phyloP scores from a whole-genome alignment of 2,329 filamentous ascomycete species.

The Chaetomium globosum region DNA sequence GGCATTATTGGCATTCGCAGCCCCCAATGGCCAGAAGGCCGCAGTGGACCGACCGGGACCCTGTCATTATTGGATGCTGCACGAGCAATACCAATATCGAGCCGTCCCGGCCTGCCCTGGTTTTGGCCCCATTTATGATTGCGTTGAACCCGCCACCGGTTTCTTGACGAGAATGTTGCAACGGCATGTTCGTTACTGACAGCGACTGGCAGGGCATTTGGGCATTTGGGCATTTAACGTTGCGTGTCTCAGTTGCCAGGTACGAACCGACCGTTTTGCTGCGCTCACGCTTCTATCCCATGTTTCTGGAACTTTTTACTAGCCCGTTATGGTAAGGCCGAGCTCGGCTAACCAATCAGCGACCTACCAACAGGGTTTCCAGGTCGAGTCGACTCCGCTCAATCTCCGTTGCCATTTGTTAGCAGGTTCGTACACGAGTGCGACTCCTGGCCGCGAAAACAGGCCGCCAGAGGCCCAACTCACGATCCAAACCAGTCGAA shows the following conservation, averaged over 20 bases:
- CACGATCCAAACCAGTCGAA: slow-evolving; percentile 11
- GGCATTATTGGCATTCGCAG: neutral
- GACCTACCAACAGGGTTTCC: slow-evolving; percentile 20
- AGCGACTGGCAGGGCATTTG: slow-evolving; percentile 8
- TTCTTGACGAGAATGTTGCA: slow-evolving; percentile 8
- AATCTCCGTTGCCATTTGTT: slow-evolving; percentile 28
- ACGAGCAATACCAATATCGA: slow-evolving; percentile 33
- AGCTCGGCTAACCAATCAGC: slow-evolving; percentile 28
- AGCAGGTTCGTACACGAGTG: slow-evolving; percentile 21
- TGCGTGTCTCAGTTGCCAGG: slow-evolving; percentile 16
- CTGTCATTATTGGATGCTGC: slow-evolving; percentile 19
- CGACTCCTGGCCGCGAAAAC: slow-evolving; percentile 26
- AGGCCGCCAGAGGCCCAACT: slow-evolving; percentile 22
- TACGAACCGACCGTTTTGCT: slow-evolving; percentile 17
- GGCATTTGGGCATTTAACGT: slow-evolving; percentile 3
- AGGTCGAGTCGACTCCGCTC: slow-evolving; percentile 22
- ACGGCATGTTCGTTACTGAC: slow-evolving; percentile 12
- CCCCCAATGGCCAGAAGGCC: too few species aligned
- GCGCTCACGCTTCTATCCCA: slow-evolving; percentile 7
- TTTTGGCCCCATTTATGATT: neutral
- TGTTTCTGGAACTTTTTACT: slow-evolving; percentile 31
- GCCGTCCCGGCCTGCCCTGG: slow-evolving; percentile 19
- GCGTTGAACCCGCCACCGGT: slow-evolving; percentile 16
- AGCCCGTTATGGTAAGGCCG: slow-evolving; percentile 26
- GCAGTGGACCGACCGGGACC: slow-evolving; percentile 17